Evolutionary conservation across 2,329 filamentous ascomycete genomes (phyloP).

Genomic region (Apiospora saccharicola): DNA sequence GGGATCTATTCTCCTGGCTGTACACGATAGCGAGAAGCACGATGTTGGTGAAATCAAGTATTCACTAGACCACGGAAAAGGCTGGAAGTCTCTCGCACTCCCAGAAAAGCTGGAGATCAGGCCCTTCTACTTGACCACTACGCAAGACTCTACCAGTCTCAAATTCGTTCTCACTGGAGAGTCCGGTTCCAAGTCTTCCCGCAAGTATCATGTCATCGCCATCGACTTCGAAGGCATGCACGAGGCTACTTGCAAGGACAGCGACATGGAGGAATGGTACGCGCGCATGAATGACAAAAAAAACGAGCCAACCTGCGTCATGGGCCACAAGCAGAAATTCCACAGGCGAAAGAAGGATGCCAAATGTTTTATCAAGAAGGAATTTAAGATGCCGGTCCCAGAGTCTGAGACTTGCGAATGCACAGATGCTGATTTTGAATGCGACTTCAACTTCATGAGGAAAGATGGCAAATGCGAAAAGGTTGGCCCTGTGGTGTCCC

Average conservation of each 20-base stretch:
- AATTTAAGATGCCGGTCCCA: constrained; percentile 81
- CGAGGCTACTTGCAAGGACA: constrained; percentile 77
- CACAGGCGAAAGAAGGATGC: constrained; percentile 84
- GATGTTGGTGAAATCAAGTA: constrained; percentile 69
- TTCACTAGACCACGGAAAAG: constrained; percentile 88
- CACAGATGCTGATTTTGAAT: constrained; percentile 87
- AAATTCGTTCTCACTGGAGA: constrained; percentile 84
- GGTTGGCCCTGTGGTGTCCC: constrained; percentile 67
- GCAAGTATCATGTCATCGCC: constrained; percentile 70
- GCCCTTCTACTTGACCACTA: constrained; percentile 82
- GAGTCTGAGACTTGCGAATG: constrained; percentile 81
- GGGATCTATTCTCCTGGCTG: constrained; percentile 85
- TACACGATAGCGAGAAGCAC: constrained; percentile 72
- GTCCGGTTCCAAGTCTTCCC: constrained; percentile 58
- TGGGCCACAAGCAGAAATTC: constrained; percentile 94
- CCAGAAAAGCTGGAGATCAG: constrained; percentile 71
- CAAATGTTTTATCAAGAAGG: constrained; percentile 86
- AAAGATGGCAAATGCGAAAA: constrained; percentile 74
- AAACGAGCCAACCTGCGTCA: constrained; percentile 84
- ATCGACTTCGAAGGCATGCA: constrained; percentile 87
- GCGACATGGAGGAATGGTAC: constrained; percentile 88
- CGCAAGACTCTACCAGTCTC: constrained; percentile 88
- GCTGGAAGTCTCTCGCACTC: constrained; percentile 78
- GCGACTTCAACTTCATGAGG: constrained; percentile 88
- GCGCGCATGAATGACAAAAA: constrained; percentile 83